These are phyloP conservation scores for Verticillium longisporum DNA, from an alignment of 2,329 filamentous ascomycete species.

Conservation along the genomic window DNA sequence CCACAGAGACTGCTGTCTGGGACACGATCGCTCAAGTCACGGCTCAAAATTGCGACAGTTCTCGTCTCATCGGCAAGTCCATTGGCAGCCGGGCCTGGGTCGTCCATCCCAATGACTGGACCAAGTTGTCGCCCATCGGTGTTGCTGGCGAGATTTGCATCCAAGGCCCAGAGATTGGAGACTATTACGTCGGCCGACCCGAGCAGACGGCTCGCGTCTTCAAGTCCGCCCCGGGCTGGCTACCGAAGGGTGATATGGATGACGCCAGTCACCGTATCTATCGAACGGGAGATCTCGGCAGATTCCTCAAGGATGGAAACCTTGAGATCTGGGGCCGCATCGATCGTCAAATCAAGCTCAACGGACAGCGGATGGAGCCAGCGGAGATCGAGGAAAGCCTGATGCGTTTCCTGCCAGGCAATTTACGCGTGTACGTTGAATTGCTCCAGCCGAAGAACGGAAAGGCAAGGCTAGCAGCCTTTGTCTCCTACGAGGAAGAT, in stretches of 20 bases:
- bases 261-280: constrained; percentile 8
- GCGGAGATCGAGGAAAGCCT: constrained; percentile 22
- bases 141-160: constrained; percentile 15
- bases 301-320: constrained; percentile 16
- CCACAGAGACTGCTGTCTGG: constrained; percentile 16
- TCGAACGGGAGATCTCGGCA: constrained; percentile 14
- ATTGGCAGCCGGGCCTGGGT: constrained; percentile 12
- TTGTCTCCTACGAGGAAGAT: not conserved
- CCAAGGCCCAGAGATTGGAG: constrained; percentile 6
- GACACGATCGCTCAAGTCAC: constrained; percentile 6
- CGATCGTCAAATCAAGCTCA: constrained; percentile 24
- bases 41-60: not conserved
- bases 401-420: not conserved
- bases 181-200: not conserved
- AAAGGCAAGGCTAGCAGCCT: not conserved
- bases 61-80: not conserved
- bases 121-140: constrained; percentile 12
- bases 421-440: not conserved
- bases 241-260: not conserved
- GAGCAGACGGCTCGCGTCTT: constrained; percentile 1
- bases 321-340: constrained; percentile 18
- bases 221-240: constrained; percentile 1
- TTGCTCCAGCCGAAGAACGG: not conserved
- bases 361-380: constrained; percentile 24
- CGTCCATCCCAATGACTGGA: constrained; percentile 10